A percentile compares a stretch with the other conserved stretches of the same genome.
These are phyloP conservation scores for Aspergillus ochraceoroseus DNA, from an alignment of 2,329 filamentous ascomycete genomes.

Conservation along the genomic window DNA sequence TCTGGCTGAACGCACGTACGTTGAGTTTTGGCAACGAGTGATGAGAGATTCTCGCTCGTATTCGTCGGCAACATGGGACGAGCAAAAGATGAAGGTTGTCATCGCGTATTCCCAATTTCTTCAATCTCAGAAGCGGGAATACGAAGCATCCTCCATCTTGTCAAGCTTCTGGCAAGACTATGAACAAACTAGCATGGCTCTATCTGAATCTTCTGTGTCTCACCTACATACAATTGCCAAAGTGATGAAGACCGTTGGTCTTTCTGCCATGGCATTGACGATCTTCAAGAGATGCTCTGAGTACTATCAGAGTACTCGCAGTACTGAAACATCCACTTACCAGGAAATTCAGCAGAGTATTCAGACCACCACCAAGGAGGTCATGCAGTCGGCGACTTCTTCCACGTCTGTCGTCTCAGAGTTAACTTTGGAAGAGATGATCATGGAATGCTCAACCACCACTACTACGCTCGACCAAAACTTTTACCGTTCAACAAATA, in stretches of 20 bases:
- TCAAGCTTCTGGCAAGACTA: slow-evolving; percentile 49
- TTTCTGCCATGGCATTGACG: slow-evolving; percentile 44
- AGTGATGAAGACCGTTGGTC: slow-evolving; percentile 46
- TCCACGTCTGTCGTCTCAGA: slow-evolving; percentile 40
- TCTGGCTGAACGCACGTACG: slow-evolving; percentile 46
- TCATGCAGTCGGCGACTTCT: slow-evolving; percentile 39
- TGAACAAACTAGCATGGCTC: slow-evolving; percentile 42
- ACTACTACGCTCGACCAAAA: slow-evolving; percentile 40
- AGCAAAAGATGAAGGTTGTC: slow-evolving; percentile 46
- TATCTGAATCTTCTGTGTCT: slow-evolving; percentile 38
- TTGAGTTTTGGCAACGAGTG: slow-evolving; percentile 51
- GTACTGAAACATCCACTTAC: slow-evolving; percentile 31
- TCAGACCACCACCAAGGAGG: slow-evolving; percentile 40
- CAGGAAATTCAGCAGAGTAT: slow-evolving; percentile 45
- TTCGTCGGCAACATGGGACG: slow-evolving; percentile 45
- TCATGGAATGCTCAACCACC: slow-evolving; percentile 41
- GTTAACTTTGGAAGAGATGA: slow-evolving; percentile 42
- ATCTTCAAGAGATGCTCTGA: slow-evolving; percentile 46
- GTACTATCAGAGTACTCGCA: slow-evolving; percentile 42
- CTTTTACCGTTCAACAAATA: slow-evolving; percentile 42
- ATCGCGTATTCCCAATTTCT: slow-evolving; percentile 48
- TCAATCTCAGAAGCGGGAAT: slow-evolving; percentile 43
- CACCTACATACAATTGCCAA: slow-evolving; percentile 42
- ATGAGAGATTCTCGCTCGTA: slow-evolving; percentile 45
- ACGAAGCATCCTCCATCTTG: slow-evolving; percentile 46